Conservation (phyloP, 169 alveolate genomes). For the Amoebophrya sp. region DNA sequence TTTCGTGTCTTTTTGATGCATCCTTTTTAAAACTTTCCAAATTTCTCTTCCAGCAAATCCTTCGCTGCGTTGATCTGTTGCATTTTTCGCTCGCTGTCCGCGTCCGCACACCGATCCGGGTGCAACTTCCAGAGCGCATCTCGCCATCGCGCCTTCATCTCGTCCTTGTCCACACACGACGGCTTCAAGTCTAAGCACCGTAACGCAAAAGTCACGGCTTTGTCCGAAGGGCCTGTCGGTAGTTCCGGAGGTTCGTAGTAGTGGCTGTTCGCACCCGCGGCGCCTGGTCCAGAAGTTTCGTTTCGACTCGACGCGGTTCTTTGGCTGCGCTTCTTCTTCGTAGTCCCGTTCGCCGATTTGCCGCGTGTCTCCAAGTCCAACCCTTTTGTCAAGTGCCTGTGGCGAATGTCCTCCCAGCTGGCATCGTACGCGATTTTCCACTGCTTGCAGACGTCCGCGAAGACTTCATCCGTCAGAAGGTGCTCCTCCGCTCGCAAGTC, state of each 20-base stretch:
- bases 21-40: neutral
- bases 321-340: no score
- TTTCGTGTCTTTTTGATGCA: no score
- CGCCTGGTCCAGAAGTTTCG: no score
- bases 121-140: neutral
- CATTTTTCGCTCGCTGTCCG: neutral
- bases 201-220: neutral
- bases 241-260: no score
- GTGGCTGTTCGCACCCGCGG: no score
- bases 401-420: neutral
- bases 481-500: no score
- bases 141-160: neutral
- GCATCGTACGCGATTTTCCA: neutral
- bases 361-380: no score
- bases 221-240: neutral
- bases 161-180: neutral
- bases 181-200: neutral
- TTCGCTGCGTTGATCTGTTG: neutral
- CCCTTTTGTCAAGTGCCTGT: neutral
- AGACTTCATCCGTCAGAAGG: no score
- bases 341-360: no score
- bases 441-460: neutral
- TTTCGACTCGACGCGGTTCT: no score
- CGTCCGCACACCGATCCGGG: neutral
- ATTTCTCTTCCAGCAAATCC: neutral